Evolutionary conservation across 306 rosid species (phyloP), one percentile per base, ranked within the genome.

Genomic region (Sophora flavescens): DNA sequence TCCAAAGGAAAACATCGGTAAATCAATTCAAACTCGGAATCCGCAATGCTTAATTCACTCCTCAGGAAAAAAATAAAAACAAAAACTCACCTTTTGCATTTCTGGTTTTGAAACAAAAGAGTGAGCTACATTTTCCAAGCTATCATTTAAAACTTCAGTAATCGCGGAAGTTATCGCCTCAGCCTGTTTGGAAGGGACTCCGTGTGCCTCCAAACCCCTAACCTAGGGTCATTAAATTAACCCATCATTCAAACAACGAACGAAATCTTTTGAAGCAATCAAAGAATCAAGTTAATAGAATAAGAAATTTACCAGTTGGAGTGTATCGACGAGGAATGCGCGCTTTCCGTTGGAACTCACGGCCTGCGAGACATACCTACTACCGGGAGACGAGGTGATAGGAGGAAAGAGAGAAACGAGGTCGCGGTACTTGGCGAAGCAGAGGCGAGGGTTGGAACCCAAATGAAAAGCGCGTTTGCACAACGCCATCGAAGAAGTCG

Each of bases 111-210:
- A 72, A 66, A 87, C 89, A 39, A 84, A 87, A 30, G 89, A 83
- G 72, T 83, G 63, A 32, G 87, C 74, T 3, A 84, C 83, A 69
- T 80, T 89, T 48, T 87, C 89, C 80, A 89, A 78, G 72, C 87
- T 86, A 60, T 87, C 94, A 51, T 86, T 86, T 2, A 86, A 54
- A 68, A 87, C 90, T 70, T 75, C 78, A 13, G 87, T 87, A 5
- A 90, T 78, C 1, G 89, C 87, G 15, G 85, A 74, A 13, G 90
- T 87, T 51, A 90, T 87, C 0, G 90, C 94, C 76, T 90, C 94
- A 4, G 94, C 91, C 51, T 90, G 94, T 68, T 78, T 80, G 8
- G 91, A 68, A 6, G 91, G 91, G 6, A 87, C 63, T 1, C 91
- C 94, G 0, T 87, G 44, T 4, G 89, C 85, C 17, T 90, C 94